Conservation (phyloP, 2,329 filamentous ascomycete species). For the Neocucurbitaria cava region DNA sequence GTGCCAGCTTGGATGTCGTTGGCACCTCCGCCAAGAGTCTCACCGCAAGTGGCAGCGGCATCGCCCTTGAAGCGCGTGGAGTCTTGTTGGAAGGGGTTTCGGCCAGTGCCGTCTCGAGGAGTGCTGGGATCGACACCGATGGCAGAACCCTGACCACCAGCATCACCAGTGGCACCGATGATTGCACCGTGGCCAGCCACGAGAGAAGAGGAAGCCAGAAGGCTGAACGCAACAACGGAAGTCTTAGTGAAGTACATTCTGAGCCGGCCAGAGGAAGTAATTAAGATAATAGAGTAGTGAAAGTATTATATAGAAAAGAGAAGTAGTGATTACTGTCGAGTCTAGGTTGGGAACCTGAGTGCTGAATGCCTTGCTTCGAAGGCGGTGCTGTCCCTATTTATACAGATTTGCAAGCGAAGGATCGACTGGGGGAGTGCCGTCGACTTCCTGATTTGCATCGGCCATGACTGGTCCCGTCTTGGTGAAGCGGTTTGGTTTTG, state of each 20-base stretch:
- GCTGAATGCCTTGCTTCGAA: constrained; percentile 37
- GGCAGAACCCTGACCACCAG: constrained; percentile 60
- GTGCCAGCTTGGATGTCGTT: constrained; percentile 67
- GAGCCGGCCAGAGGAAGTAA: constrained; percentile 46
- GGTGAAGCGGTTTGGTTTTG: constrained; percentile 31
- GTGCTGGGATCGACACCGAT: constrained; percentile 63
- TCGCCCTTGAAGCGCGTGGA: constrained; percentile 67
- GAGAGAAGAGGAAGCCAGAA: constrained; percentile 62
- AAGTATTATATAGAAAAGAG: constrained; percentile 34
- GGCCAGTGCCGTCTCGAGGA: constrained; percentile 67
- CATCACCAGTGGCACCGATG: constrained; percentile 63
- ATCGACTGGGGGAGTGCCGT: neutral
- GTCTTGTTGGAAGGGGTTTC: constrained; percentile 69
- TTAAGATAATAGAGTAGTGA: constrained; percentile 29
- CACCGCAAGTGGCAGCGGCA: constrained; percentile 61
- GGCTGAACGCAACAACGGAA: constrained; percentile 52
- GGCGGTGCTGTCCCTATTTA: constrained; percentile 32
- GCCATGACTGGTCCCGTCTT: constrained; percentile 17
- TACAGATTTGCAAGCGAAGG: constrained; percentile 21
- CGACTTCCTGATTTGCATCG: constrained; percentile 10
- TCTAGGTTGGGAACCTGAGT: constrained; percentile 44
- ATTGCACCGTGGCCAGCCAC: constrained; percentile 69
- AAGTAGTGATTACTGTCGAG: constrained; percentile 44
- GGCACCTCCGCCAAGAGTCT: constrained; percentile 63
- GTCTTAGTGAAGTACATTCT: constrained; percentile 54